A percentile compares a stretch with the other conserved stretches of the same genome.
Conservation (phyloP, 75 land plant genomes). For the Selaginella tamariscina region DNA sequence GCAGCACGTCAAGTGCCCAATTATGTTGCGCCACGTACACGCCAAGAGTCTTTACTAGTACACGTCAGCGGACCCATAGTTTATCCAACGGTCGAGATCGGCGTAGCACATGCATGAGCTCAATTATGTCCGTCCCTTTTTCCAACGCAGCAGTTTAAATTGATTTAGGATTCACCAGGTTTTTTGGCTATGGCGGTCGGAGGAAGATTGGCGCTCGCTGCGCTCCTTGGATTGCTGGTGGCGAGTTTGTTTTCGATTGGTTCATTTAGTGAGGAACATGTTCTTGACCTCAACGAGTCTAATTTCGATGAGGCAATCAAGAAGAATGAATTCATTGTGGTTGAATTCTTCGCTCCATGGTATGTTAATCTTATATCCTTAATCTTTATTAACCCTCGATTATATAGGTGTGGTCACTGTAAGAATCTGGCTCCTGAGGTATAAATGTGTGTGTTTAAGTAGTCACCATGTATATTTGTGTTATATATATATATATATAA, state of each 20-base stretch:
- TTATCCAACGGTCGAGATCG: not conserved
- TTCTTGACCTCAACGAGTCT: slow-evolving; percentile 30
- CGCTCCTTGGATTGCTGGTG: not conserved
- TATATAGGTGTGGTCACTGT: slow-evolving; percentile 88
- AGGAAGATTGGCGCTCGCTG: not conserved
- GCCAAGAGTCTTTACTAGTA: not conserved
- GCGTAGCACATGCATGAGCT: not conserved
- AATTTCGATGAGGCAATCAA: slow-evolving; percentile 45
- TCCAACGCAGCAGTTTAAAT: not conserved
- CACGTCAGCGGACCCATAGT: not conserved
- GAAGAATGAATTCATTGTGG: slow-evolving; percentile 62
- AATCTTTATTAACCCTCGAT: not conserved
- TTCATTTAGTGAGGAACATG: slow-evolving; percentile 12
- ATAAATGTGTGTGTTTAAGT: not conserved
- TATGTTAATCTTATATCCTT: slow-evolving; percentile 12
- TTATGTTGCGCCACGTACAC: not conserved
- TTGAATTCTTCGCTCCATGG: slow-evolving; percentile 96
- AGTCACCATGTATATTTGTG: not conserved
- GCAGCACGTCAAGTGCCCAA: not conserved
- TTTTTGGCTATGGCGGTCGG: not conserved
- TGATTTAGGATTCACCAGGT: not conserved
- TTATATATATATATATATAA: not conserved
- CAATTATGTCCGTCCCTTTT: not conserved
- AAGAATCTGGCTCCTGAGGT: slow-evolving; percentile 91
- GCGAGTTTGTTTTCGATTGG: not conserved